Percentiles rank a stretch among this genome's conserved stretches.
These are phyloP conservation scores for Exserohilum rostratum DNA, from an alignment of 2,329 filamentous ascomycete species.

Conservation along the genomic window DNA sequence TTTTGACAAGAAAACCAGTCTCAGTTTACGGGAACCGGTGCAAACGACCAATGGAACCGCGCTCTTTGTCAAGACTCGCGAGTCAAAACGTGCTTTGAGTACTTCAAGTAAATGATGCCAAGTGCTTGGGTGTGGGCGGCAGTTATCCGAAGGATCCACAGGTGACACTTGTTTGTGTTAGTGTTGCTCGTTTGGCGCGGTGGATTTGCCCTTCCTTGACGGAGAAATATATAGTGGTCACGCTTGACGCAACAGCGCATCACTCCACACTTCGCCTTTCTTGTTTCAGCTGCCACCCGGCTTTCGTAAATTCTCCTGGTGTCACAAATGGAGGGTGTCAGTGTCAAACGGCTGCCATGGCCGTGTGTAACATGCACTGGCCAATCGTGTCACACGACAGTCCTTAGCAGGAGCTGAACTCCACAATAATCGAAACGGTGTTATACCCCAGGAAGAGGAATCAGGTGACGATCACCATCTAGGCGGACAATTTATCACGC, in stretches of 20 bases:
- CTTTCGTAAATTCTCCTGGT: too few species aligned
- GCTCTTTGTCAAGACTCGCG: not conserved
- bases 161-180: not conserved
- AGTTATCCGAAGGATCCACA: constrained; percentile 1
- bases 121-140: not conserved
- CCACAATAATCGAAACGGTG: too few species aligned
- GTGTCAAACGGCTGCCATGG: too few species aligned
- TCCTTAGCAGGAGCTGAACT: too few species aligned
- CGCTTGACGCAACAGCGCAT: not conserved
- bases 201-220: not conserved
- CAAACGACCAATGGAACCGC: not conserved
- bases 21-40: not conserved
- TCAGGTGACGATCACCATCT: too few species aligned
- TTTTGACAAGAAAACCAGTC: not conserved
- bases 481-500: too few species aligned
- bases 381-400: too few species aligned
- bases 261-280: not conserved
- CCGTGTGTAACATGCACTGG: too few species aligned
- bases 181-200: not conserved
- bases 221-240: constrained; percentile 1
- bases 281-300: not conserved
- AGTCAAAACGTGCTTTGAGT: not conserved
- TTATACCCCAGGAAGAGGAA: too few species aligned
- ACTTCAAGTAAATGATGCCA: constrained; percentile 10
- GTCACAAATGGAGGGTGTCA: too few species aligned